These are phyloP conservation scores for Massarina eburnea DNA, from an alignment of 2,329 filamentous ascomycete species.

Conservation along the genomic window DNA sequence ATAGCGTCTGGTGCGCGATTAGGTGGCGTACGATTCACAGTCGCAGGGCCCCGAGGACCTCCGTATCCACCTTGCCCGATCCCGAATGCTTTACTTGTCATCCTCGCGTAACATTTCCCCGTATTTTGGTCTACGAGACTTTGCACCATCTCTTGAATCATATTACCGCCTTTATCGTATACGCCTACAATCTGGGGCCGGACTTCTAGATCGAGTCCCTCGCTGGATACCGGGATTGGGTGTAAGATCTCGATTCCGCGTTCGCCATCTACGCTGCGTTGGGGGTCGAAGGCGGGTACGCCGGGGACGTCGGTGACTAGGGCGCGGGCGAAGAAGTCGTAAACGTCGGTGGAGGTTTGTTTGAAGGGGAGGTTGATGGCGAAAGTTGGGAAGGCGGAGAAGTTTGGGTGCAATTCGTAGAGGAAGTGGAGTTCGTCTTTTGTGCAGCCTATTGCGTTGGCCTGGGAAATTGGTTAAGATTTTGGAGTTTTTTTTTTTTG, in stretches of 20 bases:
- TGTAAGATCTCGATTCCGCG: conserved; percentile 44
- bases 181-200: no score
- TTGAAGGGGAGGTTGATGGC: conserved; percentile 51
- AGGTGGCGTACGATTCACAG: no score
- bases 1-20: no score
- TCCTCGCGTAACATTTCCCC: no score
- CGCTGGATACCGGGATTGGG: conserved; percentile 41
- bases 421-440: conserved; percentile 48
- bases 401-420: conserved; percentile 49
- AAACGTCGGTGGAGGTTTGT: conserved; percentile 49
- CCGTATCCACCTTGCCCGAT: no score
- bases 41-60: no score
- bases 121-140: no score
- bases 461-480: no score
- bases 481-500: no score
- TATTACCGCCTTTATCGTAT: no score
- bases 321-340: conserved; percentile 45
- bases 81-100: no score
- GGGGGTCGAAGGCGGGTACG: conserved; percentile 45
- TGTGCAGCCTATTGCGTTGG: conserved; percentile 45
- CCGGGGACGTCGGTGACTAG: conserved; percentile 42
- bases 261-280: conserved; percentile 48
- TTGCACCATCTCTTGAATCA: no score
- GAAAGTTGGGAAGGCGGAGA: conserved; percentile 52
- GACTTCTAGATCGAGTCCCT: conserved; percentile 45